Conservation (phyloP, 2,329 filamentous ascomycete species). For the Boeremia lycopersici region DNA sequence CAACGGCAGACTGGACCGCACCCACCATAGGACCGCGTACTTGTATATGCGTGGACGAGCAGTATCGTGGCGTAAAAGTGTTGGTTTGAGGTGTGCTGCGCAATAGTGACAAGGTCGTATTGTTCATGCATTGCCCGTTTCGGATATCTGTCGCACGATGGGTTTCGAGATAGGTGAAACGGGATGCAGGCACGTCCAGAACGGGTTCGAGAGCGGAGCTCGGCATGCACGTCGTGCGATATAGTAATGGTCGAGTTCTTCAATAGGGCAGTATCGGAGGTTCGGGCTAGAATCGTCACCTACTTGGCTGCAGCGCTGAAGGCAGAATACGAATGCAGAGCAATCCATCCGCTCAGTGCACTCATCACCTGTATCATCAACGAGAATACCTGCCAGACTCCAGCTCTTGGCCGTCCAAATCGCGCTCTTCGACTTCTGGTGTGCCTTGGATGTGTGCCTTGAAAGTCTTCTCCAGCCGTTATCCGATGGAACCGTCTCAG, state of each 20-base stretch:
- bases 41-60: conserved; percentile 10
- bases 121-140: conserved; percentile 15
- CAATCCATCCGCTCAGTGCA: not conserved
- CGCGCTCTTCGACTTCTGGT: no score
- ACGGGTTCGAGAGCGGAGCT: not conserved
- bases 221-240: not conserved
- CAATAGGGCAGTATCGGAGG: no score
- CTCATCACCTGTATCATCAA: no score
- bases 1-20: conserved; percentile 1
- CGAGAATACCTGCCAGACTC: no score
- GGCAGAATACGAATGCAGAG: not conserved
- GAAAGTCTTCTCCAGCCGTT: not conserved
- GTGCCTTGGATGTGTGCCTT: not conserved
- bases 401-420: no score
- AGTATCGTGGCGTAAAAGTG: not conserved
- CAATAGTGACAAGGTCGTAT: conserved; percentile 5
- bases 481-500: conserved; percentile 3
- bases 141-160: conserved; percentile 14
- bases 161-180: conserved; percentile 17
- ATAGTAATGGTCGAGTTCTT: not conserved
- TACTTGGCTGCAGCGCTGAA: not conserved
- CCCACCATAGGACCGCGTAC: not conserved
- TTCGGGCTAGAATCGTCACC: no score
- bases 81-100: conserved; percentile 6
- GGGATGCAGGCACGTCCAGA: not conserved